Base-by-base conservation (phyloP, 2,329 filamentous ascomycete genomes). In the Epichloe uncinata region DNA sequence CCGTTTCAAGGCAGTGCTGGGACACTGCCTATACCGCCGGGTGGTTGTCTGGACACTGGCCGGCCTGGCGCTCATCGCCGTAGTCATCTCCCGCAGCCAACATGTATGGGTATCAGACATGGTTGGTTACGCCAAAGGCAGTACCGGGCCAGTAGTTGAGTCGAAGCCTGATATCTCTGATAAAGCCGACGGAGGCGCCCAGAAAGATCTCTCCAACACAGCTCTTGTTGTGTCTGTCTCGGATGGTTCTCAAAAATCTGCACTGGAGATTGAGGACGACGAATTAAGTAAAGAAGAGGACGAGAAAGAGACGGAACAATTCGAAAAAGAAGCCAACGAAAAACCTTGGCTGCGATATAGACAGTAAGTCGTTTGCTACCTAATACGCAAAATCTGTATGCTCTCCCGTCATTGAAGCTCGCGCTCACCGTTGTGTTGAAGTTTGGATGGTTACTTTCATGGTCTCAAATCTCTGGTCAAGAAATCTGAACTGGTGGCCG, bases 391-490 rank as follows among this genome's bases (percentile, higher is more conserved):
- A 13, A 13, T 11, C 9, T 22, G n/a, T 20, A 22, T 22, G 15
- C 18, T 5, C 34, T n/a, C 18, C 15, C 13, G 7, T 45, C 30
- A 3, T 45, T 37, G 43, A 45, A 18, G n/a, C 37, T 30, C 26
- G 26, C 26, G 26, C 26, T 30, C 26, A 30, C 26, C 26, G 26
- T 30, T 9, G 4, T 33, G n/a, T 18, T 16, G 12, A 33, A 94
- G 91, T 58, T 80, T 95, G 49, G 81, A 84, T 56, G 78, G 84
- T 42, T 95, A 91, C 63, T 88, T 87, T 65, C 81, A 84, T 40
- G 89, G 89, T 5, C 73, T 95, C 50, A 79, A 82, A 57, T 79
- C 79, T 0, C 64, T 95, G 51, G 81, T 89, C 2, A 69, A 76
- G 26, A 72, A 78, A 45, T 67, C 72, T 8, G 70, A 81, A 7